Conservation (phyloP, 78 protist genomes). For the Dictyostelium purpureum region DNA sequence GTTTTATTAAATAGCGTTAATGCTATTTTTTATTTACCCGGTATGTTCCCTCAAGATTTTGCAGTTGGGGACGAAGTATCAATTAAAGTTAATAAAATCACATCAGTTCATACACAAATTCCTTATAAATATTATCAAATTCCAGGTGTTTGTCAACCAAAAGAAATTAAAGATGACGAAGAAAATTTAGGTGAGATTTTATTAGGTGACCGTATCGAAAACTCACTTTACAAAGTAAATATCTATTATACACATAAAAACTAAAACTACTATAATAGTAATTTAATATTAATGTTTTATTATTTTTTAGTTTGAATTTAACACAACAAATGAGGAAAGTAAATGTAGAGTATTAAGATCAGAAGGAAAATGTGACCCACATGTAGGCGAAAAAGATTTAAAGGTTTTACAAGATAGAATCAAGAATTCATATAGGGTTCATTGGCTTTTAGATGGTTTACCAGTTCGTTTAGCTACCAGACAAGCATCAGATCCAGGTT, state of each 20-base stretch:
- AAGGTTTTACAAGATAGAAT: slow-evolving; percentile 5
- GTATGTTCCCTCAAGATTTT: slow-evolving; percentile 72
- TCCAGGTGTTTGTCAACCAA: slow-evolving; percentile 84
- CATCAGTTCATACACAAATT: slow-evolving; percentile 82
- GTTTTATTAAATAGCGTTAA: neutral
- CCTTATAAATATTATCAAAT: slow-evolving; percentile 88
- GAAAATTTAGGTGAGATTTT: slow-evolving; percentile 94
- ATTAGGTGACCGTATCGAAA: slow-evolving; percentile 88
- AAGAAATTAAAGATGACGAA: slow-evolving; percentile 2
- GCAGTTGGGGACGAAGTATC: slow-evolving; percentile 5
- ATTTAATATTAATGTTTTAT: neutral
- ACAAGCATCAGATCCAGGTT: slow-evolving; percentile 43
- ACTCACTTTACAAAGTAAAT: slow-evolving; percentile 76
- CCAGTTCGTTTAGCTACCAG: slow-evolving; percentile 30
- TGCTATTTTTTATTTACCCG: slow-evolving; percentile 78
- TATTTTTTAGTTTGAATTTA: slow-evolving; percentile 11
- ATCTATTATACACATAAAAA: too few species aligned
- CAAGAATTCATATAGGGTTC: neutral
- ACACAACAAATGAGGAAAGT: neutral
- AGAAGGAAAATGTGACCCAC: slow-evolving; percentile 1
- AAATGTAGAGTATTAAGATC: slow-evolving; percentile 2
- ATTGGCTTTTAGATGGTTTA: slow-evolving; percentile 71
- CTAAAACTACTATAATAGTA: too few species aligned
- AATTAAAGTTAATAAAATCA: slow-evolving; percentile 71
- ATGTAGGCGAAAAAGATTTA: neutral